Evolutionary conservation across 2,329 filamentous ascomycete species (phyloP), one percentile per base, ranked within the genome.

Genomic region (Colletotrichum falcatum): DNA sequence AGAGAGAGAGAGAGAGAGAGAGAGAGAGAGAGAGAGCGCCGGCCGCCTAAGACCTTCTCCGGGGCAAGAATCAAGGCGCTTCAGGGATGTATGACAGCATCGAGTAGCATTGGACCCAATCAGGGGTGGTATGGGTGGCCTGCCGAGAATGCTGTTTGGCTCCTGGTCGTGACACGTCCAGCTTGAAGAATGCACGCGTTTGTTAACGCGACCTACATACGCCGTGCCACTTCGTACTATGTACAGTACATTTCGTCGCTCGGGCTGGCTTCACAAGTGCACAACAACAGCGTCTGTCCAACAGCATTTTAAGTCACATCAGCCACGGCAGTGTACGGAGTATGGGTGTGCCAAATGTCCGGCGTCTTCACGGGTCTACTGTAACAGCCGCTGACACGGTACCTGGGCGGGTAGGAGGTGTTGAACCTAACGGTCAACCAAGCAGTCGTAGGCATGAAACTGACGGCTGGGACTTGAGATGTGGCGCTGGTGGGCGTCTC

Each of bases 401-500:
- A 66, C 44, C 23, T 7, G n/a, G 11, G 23, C 4, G 18, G 42
- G 23, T n/a, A n/a, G n/a, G n/a, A n/a, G 46, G 61, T 14, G 35
- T 48, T 30, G 35, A 58, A 26, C 20, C 33, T 35, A 28, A 18
- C 30, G 54, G 48, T 33, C 35, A 8, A 23, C 26, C 28, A 16
- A 42, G 37, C 23, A 53, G 54, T 42, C 8, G 46, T 23, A 8
- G n/a, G 37, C 35, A 26, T 48, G 23, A 33, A 49, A n/a, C 33
- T 18, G 49, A 11, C n/a, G 33, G 44, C 48, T 46, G 12, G 23
- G 26, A 37, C 26, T 33, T 55, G 12, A 26, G 37, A 26, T 9
- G 55, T 66, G 64, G 64, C 64, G 48, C 46, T 54, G 23, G 20
- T 14, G n/a, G 63, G 46, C 44, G 55, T 61, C 60, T 61, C 28